Percentiles rank a stretch among this genome's conserved stretches.
Evolutionary conservation across 1,284 basidiomycete genomes (phyloP).

Genomic region (Cystobasidium sp.): DNA sequence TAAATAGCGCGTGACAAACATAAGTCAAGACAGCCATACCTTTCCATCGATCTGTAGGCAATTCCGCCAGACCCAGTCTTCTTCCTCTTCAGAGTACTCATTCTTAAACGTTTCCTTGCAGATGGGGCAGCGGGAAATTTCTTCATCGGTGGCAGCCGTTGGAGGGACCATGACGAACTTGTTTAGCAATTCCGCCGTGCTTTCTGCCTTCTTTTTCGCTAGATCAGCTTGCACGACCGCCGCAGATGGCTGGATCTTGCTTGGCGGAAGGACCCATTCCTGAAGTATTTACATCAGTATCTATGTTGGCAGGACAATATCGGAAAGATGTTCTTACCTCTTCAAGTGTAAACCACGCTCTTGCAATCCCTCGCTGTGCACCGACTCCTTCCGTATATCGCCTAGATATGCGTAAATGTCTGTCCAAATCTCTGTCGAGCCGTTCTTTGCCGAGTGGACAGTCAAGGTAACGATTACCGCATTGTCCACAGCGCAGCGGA

Average conservation of each 20-base stretch:
- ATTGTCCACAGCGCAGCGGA: conserved; percentile 88
- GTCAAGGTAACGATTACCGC: conserved; percentile 83
- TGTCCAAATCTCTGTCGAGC: conserved; percentile 89
- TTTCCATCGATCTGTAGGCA: conserved; percentile 62
- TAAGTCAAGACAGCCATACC: not conserved
- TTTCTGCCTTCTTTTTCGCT: conserved; percentile 57
- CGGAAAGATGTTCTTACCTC: conserved; percentile 64
- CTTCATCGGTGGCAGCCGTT: conserved; percentile 74
- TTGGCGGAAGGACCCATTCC: conserved; percentile 71
- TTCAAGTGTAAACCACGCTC: conserved; percentile 84
- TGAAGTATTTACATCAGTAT: conserved; percentile 55
- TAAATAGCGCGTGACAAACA: not conserved
- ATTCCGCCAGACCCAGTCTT: conserved; percentile 98
- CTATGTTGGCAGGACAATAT: conserved; percentile 25
- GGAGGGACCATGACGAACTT: conserved; percentile 78
- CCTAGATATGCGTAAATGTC: conserved; percentile 94
- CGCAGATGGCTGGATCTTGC: conserved; percentile 45
- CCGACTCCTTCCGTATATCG: conserved; percentile 76
- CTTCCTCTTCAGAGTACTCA: conserved; percentile 93
- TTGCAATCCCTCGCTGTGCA: conserved; percentile 50
- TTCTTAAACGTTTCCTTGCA: conserved; percentile 93
- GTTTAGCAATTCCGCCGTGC: conserved; percentile 68
- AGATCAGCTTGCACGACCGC: conserved; percentile 32
- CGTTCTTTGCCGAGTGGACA: conserved; percentile 71
- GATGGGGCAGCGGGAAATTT: conserved; percentile 82